Percentiles rank a stretch among this genome's conserved stretches.
Evolutionary conservation across 2,329 filamentous ascomycete species (phyloP).

Genomic region (Aureobasidium sp.): DNA sequence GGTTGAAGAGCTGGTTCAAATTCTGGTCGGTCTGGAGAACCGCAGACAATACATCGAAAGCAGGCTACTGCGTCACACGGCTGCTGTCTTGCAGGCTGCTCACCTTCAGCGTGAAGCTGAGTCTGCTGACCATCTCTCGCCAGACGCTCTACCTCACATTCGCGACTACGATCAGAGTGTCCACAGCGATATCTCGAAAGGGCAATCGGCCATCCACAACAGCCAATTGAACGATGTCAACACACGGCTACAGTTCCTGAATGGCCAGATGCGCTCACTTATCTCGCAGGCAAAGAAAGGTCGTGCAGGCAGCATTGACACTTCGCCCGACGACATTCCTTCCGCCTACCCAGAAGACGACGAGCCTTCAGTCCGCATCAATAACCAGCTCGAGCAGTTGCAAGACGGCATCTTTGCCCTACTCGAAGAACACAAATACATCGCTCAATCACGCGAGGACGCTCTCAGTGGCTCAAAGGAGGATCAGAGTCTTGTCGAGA

Average conservation of each 20-base stretch:
- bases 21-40: conserved; percentile 74
- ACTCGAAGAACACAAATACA: conserved; percentile 15
- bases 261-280: conserved; percentile 25
- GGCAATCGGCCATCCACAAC: neutral
- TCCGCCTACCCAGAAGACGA: conserved; percentile 16
- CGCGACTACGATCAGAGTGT: conserved; percentile 17
- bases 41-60: conserved; percentile 66
- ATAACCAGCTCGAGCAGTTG: conserved; percentile 17
- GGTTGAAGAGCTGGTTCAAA: conserved; percentile 76
- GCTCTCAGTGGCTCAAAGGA: conserved; percentile 18
- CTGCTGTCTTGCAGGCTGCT: conserved; percentile 83
- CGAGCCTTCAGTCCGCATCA: conserved; percentile 14
- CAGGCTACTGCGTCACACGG: conserved; percentile 79
- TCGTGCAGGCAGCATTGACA: conserved; percentile 11
- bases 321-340: conserved; percentile 14
- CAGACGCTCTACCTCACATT: conserved; percentile 9
- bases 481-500: conserved; percentile 29
- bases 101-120: conserved; percentile 53
- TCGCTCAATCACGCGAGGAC: conserved; percentile 19
- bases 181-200: conserved; percentile 16
- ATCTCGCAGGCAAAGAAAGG: conserved; percentile 15
- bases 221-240: conserved; percentile 21
- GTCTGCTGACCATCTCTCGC: neutral
- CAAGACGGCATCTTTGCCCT: conserved; percentile 16
- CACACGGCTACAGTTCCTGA: conserved; percentile 26